Evolutionary conservation across 768 basidiomycete species (phyloP).

Genomic region (Auricularia cornea): DNA sequence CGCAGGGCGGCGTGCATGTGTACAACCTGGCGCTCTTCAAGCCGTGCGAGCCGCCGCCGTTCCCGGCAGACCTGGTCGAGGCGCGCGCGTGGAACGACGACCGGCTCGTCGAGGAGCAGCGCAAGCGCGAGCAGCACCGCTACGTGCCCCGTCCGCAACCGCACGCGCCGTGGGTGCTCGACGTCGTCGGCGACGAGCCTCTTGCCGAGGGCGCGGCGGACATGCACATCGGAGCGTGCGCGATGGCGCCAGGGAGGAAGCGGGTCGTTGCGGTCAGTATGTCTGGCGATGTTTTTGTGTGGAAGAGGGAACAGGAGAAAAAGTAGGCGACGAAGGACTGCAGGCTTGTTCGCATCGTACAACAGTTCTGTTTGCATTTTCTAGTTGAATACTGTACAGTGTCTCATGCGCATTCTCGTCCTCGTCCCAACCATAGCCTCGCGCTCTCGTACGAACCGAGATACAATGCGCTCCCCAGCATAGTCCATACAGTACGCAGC

Average conservation of each 20-base stretch:
- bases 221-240: background rate
- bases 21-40: conserved; percentile 40
- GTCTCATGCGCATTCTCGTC: too few species aligned
- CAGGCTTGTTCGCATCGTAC: too few species aligned
- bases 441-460: background rate
- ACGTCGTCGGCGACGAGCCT: background rate
- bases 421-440: background rate
- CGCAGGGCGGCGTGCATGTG: conserved; percentile 32
- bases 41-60: conserved; percentile 34
- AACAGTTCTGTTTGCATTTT: too few species aligned
- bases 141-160: background rate
- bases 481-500: background rate
- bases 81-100: background rate
- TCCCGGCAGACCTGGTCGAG: conserved; percentile 25
- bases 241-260: background rate
- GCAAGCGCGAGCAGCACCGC: background rate
- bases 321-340: too few species aligned
- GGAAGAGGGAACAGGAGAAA: background rate
- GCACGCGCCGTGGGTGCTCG: background rate
- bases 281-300: background rate
- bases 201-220: background rate
- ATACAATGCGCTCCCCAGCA: background rate
- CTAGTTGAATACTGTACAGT: too few species aligned
- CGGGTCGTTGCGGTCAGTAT: background rate
- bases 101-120: background rate